Evolutionary conservation across 495 filamentous ascomycete species (phyloP).

Genomic region (Trichoderma virens): DNA sequence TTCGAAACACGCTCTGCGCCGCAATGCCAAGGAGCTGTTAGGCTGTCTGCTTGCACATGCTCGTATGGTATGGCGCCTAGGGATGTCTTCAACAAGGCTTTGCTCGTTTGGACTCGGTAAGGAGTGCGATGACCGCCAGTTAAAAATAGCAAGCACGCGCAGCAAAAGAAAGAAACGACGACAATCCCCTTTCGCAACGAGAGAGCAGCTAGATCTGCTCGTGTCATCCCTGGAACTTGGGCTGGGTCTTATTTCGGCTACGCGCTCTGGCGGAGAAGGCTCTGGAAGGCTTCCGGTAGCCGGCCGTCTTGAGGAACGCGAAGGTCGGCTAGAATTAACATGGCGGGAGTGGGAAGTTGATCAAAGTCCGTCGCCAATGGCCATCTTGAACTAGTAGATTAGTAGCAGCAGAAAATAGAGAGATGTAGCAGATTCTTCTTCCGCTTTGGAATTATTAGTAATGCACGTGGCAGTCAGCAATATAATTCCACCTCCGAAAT

Average conservation of each 20-base stretch:
- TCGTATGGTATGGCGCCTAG: too few relatives aligned
- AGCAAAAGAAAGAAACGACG: not conserved
- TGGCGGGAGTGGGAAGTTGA: not conserved
- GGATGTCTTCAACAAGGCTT: not conserved
- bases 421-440: too few relatives aligned
- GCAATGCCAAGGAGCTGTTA: not conserved
- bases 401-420: too few relatives aligned
- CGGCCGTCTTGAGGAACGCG: not conserved
- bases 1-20: not conserved
- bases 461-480: not conserved
- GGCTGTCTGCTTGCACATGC: too few relatives aligned
- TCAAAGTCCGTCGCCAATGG: not conserved
- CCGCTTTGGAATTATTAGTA: too few relatives aligned
- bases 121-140: not conserved
- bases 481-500: not conserved
- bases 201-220: not conserved
- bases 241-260: conserved; percentile 6
- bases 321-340: not conserved
- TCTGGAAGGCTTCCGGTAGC: not conserved
- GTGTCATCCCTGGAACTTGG: not conserved
- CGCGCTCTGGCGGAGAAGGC: not conserved
- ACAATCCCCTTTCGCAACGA: not conserved
- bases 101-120: not conserved
- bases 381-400: not conserved
- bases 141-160: not conserved